Base-by-base conservation (phyloP, 345 rosid species). In the Clausena lansium region DNA sequence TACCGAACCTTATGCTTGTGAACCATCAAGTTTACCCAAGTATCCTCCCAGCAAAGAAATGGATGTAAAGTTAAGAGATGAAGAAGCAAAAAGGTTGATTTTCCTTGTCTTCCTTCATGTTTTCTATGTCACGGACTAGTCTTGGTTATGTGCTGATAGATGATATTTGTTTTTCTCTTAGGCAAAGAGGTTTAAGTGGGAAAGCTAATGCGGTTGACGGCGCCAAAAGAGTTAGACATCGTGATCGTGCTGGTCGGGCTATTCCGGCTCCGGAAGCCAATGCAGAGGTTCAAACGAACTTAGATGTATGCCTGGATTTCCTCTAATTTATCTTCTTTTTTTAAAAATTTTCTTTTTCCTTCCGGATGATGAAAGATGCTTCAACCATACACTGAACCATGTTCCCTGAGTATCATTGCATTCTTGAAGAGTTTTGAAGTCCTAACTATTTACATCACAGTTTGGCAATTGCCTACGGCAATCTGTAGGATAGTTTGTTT, bases 31-130 rank as follows among this genome's bases (percentile, higher is more conserved):
- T 82, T 86, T 95, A 59, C 98, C 98, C 0, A 92, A 85, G 77
- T 93, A 91, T 85, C 98, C 98, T 73, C 98, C 98, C 64, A 88
- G 95, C 76, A 95, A 95, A 86, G 99, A 93, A 85, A 80, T 95
- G 85, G 93, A 92, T 88, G 91, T 90, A 76, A 92, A 90, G 64
- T 85, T 88, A 83, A 86, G 97, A 77, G 96, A 92, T 52, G 91
- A 95, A 79, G 94, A 88, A 86, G 89, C 94, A 30, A 87, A 92
- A 83, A 93, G 97, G 99, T 95, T 81, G 35, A 73, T 24, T 67
- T 55, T 78, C 30, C 30, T 47, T 67, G 70, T 74, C 54, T 57
- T 80, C 81, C 35, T 63, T 79, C 39, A 24, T 68, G 70, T 74
- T 74, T 58, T 4, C 71, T 30, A 6, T 63, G 38, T 65, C 20